phyloP scores from a whole-genome alignment of 441 rosid genomes.

The Erodium texanum region DNA sequence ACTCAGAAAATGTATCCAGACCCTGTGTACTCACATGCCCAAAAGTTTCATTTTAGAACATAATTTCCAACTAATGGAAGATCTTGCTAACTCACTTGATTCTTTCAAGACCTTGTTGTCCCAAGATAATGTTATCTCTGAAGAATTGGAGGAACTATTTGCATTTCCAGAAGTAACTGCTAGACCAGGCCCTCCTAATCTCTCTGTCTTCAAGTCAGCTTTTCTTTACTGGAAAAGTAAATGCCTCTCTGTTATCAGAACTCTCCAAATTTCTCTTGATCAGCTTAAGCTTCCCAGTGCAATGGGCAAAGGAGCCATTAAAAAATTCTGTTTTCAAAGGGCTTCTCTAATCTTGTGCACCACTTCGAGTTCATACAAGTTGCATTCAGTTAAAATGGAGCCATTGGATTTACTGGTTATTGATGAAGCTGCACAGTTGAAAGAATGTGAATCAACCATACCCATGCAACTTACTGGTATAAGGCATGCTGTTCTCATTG shows the following conservation, averaged over 20 bases:
- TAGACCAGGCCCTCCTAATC: not conserved
- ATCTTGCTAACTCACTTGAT: conserved; percentile 8
- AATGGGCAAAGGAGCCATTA: not conserved
- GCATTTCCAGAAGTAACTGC: not conserved
- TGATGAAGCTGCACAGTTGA: conserved; percentile 24
- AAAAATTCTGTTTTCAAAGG: conserved; percentile 10
- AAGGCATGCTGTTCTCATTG: conserved; percentile 13
- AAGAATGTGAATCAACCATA: conserved; percentile 21
- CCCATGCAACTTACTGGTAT: conserved; percentile 18
- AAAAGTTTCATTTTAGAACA: conserved; percentile 3
- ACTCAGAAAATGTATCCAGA: conserved; percentile 9
- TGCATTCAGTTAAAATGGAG: conserved; percentile 7
- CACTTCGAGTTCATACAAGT: conserved; percentile 14
- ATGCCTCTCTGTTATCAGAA: conserved; percentile 13
- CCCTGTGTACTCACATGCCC: conserved; percentile 15
- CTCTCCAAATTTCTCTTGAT: conserved; percentile 11
- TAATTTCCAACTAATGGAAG: not conserved
- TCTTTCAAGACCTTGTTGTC: conserved; percentile 4
- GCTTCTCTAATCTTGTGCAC: conserved; percentile 21
- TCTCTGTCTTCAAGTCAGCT: not conserved
- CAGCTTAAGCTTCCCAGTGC: conserved; percentile 10
- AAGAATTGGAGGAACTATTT: conserved; percentile 11
- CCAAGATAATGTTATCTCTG: conserved; percentile 8
- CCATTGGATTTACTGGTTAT: conserved; percentile 14
- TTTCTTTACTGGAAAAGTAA: conserved; percentile 9